phyloP scores from a whole-genome alignment of 2,329 filamentous ascomycete species.

The Sporothrix humicola region DNA sequence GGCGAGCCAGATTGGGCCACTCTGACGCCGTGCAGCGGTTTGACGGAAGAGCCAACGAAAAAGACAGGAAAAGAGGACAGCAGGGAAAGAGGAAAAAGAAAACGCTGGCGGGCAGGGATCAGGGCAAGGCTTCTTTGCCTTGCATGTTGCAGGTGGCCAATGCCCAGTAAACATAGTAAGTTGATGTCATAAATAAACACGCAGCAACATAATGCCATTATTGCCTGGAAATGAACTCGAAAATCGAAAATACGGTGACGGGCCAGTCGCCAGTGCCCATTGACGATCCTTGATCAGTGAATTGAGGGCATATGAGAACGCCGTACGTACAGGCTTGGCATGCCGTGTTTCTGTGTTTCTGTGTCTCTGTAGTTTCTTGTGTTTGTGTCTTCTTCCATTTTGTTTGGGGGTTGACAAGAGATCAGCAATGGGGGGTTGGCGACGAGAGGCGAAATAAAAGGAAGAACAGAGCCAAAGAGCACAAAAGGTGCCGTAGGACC shows the following conservation, averaged over 20 bases:
- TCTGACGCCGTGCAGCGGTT: conserved; percentile 5
- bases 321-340: conserved; percentile 13
- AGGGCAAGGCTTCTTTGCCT: neutral
- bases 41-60: neutral
- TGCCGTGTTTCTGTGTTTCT: neutral
- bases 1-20: conserved; percentile 16
- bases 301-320: neutral
- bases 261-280: neutral
- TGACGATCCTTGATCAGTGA: neutral
- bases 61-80: neutral
- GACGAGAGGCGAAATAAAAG: neutral
- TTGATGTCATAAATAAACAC: conserved; percentile 21
- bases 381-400: neutral
- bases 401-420: neutral
- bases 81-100: neutral
- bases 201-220: too few relatives aligned
- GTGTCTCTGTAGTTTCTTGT: neutral
- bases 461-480: too few relatives aligned
- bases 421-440: conserved; percentile 14
- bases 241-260: conserved; percentile 22
- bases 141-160: neutral
- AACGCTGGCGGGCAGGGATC: neutral
- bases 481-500: conserved; percentile 21
- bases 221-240: neutral
- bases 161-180: neutral